Conservation (phyloP, 1,139 yeast genomes). For the Protomyces arabidopsidicola region DNA sequence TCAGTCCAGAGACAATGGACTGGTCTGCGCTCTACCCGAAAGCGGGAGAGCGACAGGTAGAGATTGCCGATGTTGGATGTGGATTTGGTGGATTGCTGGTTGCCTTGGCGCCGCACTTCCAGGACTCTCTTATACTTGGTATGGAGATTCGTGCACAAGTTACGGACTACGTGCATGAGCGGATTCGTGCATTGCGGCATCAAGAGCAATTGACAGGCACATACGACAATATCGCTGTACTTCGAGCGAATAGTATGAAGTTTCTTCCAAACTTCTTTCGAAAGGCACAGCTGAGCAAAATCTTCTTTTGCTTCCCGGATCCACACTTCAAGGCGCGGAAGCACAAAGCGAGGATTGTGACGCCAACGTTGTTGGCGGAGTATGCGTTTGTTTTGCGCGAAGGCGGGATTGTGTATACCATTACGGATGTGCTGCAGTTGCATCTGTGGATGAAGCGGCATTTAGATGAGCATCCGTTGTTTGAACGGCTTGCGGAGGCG, state of each 20-base stretch:
- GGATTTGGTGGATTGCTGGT: constrained; percentile 93
- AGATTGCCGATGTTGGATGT: constrained; percentile 94
- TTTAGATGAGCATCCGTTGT: constrained; percentile 82
- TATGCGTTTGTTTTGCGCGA: constrained; percentile 85
- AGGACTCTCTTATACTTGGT: constrained; percentile 59
- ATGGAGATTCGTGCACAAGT: constrained; percentile 91
- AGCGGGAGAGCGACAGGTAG: constrained; percentile 52
- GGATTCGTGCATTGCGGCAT: constrained; percentile 78
- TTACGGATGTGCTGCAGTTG: constrained; percentile 90
- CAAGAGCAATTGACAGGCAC: constrained; percentile 40
- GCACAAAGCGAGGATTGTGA: constrained; percentile 93
- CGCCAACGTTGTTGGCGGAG: constrained; percentile 80
- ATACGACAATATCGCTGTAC: constrained; percentile 79
- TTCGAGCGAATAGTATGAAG: constrained; percentile 96
- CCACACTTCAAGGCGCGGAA: constrained; percentile 97
- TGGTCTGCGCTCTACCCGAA: constrained; percentile 76
- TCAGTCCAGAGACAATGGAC: constrained; percentile 74
- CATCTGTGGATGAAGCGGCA: constrained; percentile 97
- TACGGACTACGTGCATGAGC: constrained; percentile 91
- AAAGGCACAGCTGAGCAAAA: constrained; percentile 68
- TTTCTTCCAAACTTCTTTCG: constrained; percentile 88
- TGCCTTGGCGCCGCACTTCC: constrained; percentile 71
- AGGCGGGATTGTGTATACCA: constrained; percentile 86
- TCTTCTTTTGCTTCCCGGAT: constrained; percentile 98
- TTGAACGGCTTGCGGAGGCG: constrained; percentile 69